A percentile compares a stretch with the other conserved stretches of the same genome.
Evolutionary conservation across 2,329 filamentous ascomycete genomes (phyloP).

Genomic region (Xylaria arbuscula): DNA sequence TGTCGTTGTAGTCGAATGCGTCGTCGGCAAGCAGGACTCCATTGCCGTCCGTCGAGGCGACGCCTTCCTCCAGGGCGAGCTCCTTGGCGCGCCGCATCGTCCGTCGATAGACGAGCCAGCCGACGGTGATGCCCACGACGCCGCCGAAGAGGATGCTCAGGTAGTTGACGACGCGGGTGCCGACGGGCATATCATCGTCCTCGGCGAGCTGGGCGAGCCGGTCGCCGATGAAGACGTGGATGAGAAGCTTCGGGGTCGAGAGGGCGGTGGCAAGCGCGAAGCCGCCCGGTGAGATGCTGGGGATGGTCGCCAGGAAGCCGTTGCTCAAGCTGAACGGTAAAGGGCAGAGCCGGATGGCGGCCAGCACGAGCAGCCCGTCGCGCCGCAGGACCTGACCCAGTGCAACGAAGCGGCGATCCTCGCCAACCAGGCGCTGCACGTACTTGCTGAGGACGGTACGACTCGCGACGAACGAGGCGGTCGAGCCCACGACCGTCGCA

Average conservation of each 20-base stretch:
- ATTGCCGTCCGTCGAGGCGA: constrained; percentile 16
- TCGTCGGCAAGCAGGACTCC: constrained; percentile 16
- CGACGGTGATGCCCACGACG: constrained; percentile 77
- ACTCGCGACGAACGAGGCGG: constrained; percentile 82
- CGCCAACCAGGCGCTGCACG: constrained; percentile 82
- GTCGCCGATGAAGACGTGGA: constrained; percentile 92
- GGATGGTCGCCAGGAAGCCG: constrained; percentile 92
- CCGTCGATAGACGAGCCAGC: constrained; percentile 83
- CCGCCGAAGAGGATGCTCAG: constrained; percentile 79
- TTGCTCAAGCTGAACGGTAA: constrained; percentile 94
- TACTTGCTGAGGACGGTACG: constrained; percentile 81
- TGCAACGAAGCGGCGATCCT: constrained; percentile 88
- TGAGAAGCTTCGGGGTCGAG: constrained; percentile 85
- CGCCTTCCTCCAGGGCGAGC: constrained; percentile 60
- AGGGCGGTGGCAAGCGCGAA: constrained; percentile 87
- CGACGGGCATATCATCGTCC: constrained; percentile 81
- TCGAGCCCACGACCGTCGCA: constrained; percentile 82
- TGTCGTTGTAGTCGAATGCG: constrained; percentile 55
- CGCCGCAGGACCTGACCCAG: constrained; percentile 87
- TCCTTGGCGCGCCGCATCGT: constrained; percentile 72
- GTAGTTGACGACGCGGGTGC: constrained; percentile 86
- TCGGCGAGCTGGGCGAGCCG: constrained; percentile 86
- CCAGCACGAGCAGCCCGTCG: constrained; percentile 88
- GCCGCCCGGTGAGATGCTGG: constrained; percentile 79
- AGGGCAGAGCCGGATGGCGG: constrained; percentile 92